Conservation (phyloP, 2,329 filamentous ascomycete species). For the Bipolaris sorokiniana region DNA sequence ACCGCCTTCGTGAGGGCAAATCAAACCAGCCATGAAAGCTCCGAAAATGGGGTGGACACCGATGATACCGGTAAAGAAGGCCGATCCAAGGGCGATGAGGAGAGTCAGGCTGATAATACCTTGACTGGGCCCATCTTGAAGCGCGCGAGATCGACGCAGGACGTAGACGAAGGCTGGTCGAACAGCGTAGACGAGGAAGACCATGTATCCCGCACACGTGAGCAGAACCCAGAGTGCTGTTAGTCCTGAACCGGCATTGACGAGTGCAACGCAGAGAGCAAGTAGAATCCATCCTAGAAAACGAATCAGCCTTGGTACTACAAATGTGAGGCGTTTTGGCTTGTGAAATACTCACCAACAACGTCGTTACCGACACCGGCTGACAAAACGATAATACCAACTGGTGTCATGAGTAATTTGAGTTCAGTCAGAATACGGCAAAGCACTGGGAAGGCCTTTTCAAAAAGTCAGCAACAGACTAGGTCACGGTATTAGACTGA, state of each 20-base stretch:
- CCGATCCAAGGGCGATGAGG: slow-evolving; percentile 75
- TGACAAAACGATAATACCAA: slow-evolving; percentile 86
- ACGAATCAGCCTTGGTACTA: neutral
- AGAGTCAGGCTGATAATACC: slow-evolving; percentile 82
- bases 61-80: slow-evolving; percentile 89
- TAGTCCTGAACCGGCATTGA: slow-evolving; percentile 83
- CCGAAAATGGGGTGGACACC: slow-evolving; percentile 95
- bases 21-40: slow-evolving; percentile 85
- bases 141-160: slow-evolving; percentile 73
- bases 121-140: slow-evolving; percentile 89
- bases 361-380: slow-evolving; percentile 94
- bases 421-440: slow-evolving; percentile 93
- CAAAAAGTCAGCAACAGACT: slow-evolving; percentile 14
- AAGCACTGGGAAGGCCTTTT: slow-evolving; percentile 78
- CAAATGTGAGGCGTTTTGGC: neutral
- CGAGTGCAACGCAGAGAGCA: slow-evolving; percentile 88
- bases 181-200: slow-evolving; percentile 76
- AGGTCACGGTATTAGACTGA: neutral
- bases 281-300: slow-evolving; percentile 80
- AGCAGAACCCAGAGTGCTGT: slow-evolving; percentile 86
- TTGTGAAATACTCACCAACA: slow-evolving; percentile 54
- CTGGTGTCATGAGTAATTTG: slow-evolving; percentile 80
- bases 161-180: slow-evolving; percentile 77
- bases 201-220: slow-evolving; percentile 72
- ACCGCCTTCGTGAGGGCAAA: slow-evolving; percentile 87